These are phyloP conservation scores for Pleurotus giganteus DNA, from an alignment of 768 basidiomycete species.

Conservation along the genomic window DNA sequence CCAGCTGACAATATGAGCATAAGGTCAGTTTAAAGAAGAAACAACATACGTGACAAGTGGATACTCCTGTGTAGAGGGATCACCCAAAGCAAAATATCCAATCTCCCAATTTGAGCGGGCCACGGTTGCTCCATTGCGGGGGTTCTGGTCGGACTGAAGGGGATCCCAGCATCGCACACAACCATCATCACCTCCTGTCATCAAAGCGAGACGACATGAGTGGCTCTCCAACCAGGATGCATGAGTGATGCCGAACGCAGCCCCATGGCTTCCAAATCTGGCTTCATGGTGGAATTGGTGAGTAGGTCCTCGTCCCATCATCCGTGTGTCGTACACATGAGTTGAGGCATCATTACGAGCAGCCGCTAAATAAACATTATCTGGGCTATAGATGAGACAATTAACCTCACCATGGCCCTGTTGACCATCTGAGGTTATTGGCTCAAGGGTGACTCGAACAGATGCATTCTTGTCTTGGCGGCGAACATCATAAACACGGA, in stretches of 20 bases:
- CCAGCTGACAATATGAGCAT: neutral
- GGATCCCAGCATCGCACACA: constrained; percentile 72
- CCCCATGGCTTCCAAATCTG: constrained; percentile 19
- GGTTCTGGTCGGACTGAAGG: constrained; percentile 31
- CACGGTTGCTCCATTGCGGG: constrained; percentile 44
- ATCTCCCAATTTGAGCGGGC: constrained; percentile 58
- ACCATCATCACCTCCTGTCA: constrained; percentile 70
- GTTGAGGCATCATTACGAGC: constrained; percentile 56
- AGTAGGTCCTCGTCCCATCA: constrained; percentile 42
- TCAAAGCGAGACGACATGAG: constrained; percentile 37
- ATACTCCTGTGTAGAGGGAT: constrained; percentile 45
- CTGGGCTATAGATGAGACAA: constrained; percentile 52
- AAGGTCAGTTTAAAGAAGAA: neutral
- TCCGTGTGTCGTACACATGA: constrained; percentile 65
- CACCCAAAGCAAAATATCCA: constrained; percentile 57
- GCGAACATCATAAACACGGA: constrained; percentile 54
- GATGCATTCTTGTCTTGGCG: constrained; percentile 26
- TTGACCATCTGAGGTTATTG: constrained; percentile 23
- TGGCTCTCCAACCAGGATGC: constrained; percentile 51
- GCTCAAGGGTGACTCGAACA: constrained; percentile 30
- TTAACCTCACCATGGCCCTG: constrained; percentile 43
- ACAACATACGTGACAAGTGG: constrained; percentile 57
- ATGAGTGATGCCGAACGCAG: constrained; percentile 49
- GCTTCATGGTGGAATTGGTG: constrained; percentile 45
- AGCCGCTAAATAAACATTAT: constrained; percentile 58